A percentile compares a stretch with the other conserved stretches of the same genome.
Conservation (phyloP, 2,329 filamentous ascomycete genomes). For the Rhexocercosporidium sp. region DNA sequence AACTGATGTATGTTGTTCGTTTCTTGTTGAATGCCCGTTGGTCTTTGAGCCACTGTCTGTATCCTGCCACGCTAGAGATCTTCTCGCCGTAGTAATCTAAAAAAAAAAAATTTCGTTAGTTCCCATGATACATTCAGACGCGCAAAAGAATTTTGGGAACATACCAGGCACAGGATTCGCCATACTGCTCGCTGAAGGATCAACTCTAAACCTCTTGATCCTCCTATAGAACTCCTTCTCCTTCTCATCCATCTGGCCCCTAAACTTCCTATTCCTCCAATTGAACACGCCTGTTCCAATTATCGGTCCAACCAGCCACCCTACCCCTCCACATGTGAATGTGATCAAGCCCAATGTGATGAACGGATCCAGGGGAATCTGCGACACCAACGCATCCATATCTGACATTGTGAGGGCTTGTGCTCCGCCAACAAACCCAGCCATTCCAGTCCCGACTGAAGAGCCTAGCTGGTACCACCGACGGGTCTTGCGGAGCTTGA, state of each 20-base stretch:
- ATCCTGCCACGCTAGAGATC: slow-evolving; percentile 90
- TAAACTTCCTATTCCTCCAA: slow-evolving; percentile 71
- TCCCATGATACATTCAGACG: slow-evolving; percentile 52
- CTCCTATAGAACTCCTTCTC: slow-evolving; percentile 92
- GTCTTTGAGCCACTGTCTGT: slow-evolving; percentile 95
- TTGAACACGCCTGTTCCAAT: slow-evolving; percentile 83
- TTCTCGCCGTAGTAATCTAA: slow-evolving; percentile 96
- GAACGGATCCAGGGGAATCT: slow-evolving; percentile 86
- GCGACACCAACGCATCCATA: slow-evolving; percentile 71
- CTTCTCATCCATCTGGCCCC: slow-evolving; percentile 80
- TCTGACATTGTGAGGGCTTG: slow-evolving; percentile 72
- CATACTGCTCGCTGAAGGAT: slow-evolving; percentile 86
- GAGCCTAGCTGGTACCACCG: slow-evolving; percentile 83
- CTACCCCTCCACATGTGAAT: slow-evolving; percentile 75
- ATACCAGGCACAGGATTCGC: slow-evolving; percentile 73
- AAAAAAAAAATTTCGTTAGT: slow-evolving; percentile 49
- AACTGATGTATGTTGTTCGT: slow-evolving; percentile 45
- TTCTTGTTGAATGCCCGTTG: slow-evolving; percentile 97
- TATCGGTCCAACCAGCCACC: slow-evolving; percentile 87
- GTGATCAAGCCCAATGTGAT: slow-evolving; percentile 83
- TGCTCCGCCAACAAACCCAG: slow-evolving; percentile 66
- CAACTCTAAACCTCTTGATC: slow-evolving; percentile 90
- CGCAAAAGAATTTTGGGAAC: slow-evolving; percentile 6
- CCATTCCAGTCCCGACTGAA: slow-evolving; percentile 68
- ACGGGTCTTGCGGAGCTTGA: slow-evolving; percentile 84